Conservation (phyloP, 257 asterid species). For the Capsicum baccatum region DNA sequence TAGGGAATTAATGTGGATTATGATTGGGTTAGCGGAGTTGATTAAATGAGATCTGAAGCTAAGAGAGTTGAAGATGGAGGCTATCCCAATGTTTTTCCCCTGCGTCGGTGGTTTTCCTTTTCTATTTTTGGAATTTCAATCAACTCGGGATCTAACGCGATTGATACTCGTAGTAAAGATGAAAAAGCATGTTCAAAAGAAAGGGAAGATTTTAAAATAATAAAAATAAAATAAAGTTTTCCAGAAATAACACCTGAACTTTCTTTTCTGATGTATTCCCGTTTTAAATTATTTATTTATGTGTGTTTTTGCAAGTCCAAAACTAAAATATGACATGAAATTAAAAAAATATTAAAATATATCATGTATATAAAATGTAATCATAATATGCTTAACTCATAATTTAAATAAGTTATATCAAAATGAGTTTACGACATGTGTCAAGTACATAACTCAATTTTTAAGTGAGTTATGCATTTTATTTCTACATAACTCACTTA, state of each 20-base stretch:
- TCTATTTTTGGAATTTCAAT: not conserved
- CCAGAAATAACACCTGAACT: not conserved
- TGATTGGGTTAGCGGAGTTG: conserved; percentile 8
- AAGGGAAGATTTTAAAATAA: not conserved
- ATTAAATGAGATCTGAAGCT: conserved; percentile 22
- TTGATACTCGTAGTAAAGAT: conserved; percentile 3
- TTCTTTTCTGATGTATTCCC: not conserved
- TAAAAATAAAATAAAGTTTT: not conserved
- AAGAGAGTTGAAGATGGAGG: conserved; percentile 26
- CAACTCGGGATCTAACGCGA: conserved; percentile 25
- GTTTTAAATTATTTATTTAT: not conserved
- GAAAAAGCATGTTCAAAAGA: not conserved
- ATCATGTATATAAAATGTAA: too few relatives aligned
- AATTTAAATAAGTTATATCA: too few relatives aligned
- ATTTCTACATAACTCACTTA: too few relatives aligned
- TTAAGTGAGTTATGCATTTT: too few relatives aligned
- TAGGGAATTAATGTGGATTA: not conserved
- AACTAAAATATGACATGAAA: too few relatives aligned
- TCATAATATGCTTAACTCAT: too few relatives aligned
- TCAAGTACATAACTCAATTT: too few relatives aligned
- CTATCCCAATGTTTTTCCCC: not conserved
- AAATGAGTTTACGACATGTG: too few relatives aligned
- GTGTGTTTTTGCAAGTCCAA: not conserved
- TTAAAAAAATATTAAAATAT: too few relatives aligned
- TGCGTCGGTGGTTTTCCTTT: conserved; percentile 32